These are phyloP conservation scores for Nidularia sp. DNA, from an alignment of 768 basidiomycete genomes.

Conservation along the genomic window DNA sequence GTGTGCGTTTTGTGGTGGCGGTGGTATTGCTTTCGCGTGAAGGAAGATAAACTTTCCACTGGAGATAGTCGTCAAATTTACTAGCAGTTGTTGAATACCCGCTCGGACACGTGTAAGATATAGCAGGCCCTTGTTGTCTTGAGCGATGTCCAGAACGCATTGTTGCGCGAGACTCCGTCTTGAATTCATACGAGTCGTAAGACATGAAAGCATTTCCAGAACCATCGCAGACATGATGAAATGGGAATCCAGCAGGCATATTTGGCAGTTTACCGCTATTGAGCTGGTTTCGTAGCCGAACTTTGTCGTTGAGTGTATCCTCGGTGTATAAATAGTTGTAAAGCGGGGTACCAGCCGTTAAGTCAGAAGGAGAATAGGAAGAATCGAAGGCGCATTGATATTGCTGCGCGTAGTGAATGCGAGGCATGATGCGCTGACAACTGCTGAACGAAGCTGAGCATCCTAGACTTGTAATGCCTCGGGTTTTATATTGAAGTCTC, in stretches of 20 bases:
- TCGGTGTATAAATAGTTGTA: too few relatives aligned
- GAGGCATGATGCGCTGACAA: background rate
- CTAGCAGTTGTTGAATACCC: constrained; percentile 6
- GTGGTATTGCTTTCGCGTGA: constrained; percentile 19
- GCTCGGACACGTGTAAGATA: constrained; percentile 17
- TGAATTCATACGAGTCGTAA: constrained; percentile 31
- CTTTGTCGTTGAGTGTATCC: constrained; percentile 15
- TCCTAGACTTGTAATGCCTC: background rate
- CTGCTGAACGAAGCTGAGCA: background rate
- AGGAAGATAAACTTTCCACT: constrained; percentile 26
- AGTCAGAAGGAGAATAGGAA: too few relatives aligned
- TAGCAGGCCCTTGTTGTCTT: constrained; percentile 15
- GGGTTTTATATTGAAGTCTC: background rate
- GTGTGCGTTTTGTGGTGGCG: too few relatives aligned
- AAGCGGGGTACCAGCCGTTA: too few relatives aligned
- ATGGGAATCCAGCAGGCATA: constrained; percentile 32
- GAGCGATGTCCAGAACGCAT: constrained; percentile 12
- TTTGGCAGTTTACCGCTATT: constrained; percentile 21
- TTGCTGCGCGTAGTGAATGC: background rate
- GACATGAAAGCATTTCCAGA: constrained; percentile 16
- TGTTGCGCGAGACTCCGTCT: constrained; percentile 17
- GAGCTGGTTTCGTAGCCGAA: constrained; percentile 24
- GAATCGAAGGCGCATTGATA: background rate
- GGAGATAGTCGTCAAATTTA: constrained; percentile 13
- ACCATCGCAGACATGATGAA: constrained; percentile 18